phyloP scores from a whole-genome alignment of 805 yeast species.

The Teunomyces funiuensis region DNA sequence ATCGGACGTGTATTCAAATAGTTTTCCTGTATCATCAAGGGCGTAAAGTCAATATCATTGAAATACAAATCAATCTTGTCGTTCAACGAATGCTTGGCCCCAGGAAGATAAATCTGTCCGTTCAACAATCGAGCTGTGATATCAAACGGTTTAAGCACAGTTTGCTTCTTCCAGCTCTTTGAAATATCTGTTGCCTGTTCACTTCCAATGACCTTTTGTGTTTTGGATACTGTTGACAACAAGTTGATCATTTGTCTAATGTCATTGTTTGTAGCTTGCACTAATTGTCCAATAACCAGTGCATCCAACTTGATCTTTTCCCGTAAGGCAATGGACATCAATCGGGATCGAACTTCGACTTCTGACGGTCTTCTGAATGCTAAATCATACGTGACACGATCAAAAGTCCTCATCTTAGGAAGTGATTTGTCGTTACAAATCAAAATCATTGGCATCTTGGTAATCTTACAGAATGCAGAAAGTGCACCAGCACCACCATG shows the following conservation, averaged over 20 bases:
- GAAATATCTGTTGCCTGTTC: constrained; percentile 64
- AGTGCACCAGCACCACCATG: constrained; percentile 97
- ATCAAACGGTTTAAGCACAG: constrained; percentile 90
- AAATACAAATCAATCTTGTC: constrained; percentile 88
- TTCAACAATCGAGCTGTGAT: constrained; percentile 66
- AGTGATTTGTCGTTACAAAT: constrained; percentile 90
- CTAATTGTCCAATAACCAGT: constrained; percentile 76
- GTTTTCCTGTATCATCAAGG: constrained; percentile 95
- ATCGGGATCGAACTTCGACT: constrained; percentile 72
- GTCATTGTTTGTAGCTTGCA: constrained; percentile 83
- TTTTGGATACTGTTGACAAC: constrained; percentile 78
- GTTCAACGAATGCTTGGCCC: constrained; percentile 56
- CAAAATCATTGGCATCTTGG: constrained; percentile 85
- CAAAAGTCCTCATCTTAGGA: constrained; percentile 97
- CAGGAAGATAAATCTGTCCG: constrained; percentile 57
- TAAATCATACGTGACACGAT: constrained; percentile 72
- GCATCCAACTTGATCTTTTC: constrained; percentile 83
- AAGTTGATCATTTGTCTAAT: constrained; percentile 92
- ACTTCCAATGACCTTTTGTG: constrained; percentile 62
- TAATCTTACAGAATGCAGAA: constrained; percentile 80
- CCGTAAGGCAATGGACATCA: constrained; percentile 86
- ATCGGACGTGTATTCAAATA: constrained; percentile 68
- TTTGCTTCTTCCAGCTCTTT: constrained; percentile 82
- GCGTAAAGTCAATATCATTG: constrained; percentile 92
- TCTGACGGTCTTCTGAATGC: constrained; percentile 90